Conservation (phyloP, 1,284 basidiomycete genomes). For the Coriolopsis trogii region DNA sequence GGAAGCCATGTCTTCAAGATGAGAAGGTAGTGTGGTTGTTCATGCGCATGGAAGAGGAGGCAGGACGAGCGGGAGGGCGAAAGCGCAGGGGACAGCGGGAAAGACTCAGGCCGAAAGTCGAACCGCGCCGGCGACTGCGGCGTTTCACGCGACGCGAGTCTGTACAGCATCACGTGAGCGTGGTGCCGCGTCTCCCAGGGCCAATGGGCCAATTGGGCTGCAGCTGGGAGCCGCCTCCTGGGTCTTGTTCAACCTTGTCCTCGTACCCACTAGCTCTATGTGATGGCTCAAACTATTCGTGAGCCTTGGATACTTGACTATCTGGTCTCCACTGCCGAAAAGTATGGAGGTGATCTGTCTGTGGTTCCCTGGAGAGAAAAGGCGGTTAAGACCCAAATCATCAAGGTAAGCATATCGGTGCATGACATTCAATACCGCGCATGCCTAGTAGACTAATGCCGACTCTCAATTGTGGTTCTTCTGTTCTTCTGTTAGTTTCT, state of each 20-base stretch:
- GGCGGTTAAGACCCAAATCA: slow-evolving; percentile 54
- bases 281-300: slow-evolving; percentile 45
- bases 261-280: no score
- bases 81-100: no score
- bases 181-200: no score
- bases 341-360: slow-evolving; percentile 46
- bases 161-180: background rate
- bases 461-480: background rate
- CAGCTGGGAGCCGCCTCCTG: no score
- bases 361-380: slow-evolving; percentile 36
- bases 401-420: slow-evolving; percentile 43
- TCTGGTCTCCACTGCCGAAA: slow-evolving; percentile 48
- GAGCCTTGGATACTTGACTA: slow-evolving; percentile 57
- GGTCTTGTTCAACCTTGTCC: no score
- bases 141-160: background rate
- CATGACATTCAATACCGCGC: background rate
- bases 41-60: no score
- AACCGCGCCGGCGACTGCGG: background rate
- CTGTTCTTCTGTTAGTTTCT: slow-evolving; percentile 31
- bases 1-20: slow-evolving; percentile 13
- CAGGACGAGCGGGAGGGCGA: no score
- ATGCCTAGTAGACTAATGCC: background rate
- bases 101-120: background rate
- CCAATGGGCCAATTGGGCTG: no score
- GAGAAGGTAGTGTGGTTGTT: no score